Conservation (phyloP, 306 rosid genomes). For the Inga laurina region DNA sequence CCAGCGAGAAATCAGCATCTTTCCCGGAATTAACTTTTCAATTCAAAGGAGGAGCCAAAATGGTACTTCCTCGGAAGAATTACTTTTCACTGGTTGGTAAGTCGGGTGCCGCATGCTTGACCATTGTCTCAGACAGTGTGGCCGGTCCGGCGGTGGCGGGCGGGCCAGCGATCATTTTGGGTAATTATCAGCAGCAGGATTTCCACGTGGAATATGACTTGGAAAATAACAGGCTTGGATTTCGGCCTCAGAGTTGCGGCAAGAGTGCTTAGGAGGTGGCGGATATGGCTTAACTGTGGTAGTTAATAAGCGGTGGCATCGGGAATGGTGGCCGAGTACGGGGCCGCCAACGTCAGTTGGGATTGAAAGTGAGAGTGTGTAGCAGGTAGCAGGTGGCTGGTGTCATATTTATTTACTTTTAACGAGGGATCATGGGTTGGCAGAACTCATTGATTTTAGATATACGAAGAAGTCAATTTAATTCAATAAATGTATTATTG, state of each 20-base stretch:
- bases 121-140: constrained; percentile 49
- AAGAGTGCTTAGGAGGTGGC: constrained; percentile 34
- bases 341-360: not conserved
- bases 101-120: constrained; percentile 57
- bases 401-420: constrained; percentile 2
- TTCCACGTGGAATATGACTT: constrained; percentile 65
- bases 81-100: constrained; percentile 52
- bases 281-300: not conserved
- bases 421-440: not conserved
- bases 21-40: constrained; percentile 61
- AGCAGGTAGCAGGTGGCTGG: not conserved
- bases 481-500: no score
- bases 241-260: constrained; percentile 49
- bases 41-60: constrained; percentile 77
- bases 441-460: not conserved
- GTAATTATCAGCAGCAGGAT: constrained; percentile 73
- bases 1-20: constrained; percentile 8
- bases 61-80: constrained; percentile 50
- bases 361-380: not conserved
- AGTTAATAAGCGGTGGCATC: not conserved
- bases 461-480: no score
- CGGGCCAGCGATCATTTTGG: constrained; percentile 74
- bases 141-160: constrained; percentile 10
- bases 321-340: not conserved
- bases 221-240: constrained; percentile 58